These are phyloP conservation scores for Aspergillus sp. DNA, from an alignment of 2,329 filamentous ascomycete genomes.

Conservation along the genomic window DNA sequence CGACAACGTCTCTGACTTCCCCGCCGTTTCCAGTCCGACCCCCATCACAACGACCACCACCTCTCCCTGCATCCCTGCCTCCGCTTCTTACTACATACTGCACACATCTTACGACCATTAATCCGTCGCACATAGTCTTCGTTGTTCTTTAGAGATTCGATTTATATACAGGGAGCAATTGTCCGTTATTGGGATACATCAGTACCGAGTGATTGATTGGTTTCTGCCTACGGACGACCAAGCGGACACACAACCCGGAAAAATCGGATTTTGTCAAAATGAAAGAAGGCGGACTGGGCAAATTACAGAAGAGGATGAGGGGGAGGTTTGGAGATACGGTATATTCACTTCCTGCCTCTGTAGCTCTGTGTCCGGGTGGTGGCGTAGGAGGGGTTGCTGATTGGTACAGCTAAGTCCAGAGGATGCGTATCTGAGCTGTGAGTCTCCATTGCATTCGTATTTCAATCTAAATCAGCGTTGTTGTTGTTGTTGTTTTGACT, in stretches of 20 bases:
- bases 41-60: background rate
- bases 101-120: no score
- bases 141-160: no score
- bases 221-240: no score
- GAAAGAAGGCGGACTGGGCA: conserved; percentile 20
- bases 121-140: no score
- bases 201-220: no score
- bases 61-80: no score
- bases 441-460: conserved; percentile 29
- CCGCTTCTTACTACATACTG: no score
- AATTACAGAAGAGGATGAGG: conserved; percentile 30
- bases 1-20: no score
- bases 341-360: conserved; percentile 9
- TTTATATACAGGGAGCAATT: no score
- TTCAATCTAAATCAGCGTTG: background rate
- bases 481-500: conserved; percentile 1
- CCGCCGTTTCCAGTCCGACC: no score
- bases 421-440: conserved; percentile 63
- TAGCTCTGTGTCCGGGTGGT: background rate
- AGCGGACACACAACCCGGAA: no score
- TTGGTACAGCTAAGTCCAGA: conserved; percentile 47
- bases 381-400: conserved; percentile 11
- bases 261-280: conserved; percentile 2
- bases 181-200: no score
- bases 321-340: conserved; percentile 31